phyloP scores from a whole-genome alignment of 208 protist species.

The Sergeia podlipaevii region DNA sequence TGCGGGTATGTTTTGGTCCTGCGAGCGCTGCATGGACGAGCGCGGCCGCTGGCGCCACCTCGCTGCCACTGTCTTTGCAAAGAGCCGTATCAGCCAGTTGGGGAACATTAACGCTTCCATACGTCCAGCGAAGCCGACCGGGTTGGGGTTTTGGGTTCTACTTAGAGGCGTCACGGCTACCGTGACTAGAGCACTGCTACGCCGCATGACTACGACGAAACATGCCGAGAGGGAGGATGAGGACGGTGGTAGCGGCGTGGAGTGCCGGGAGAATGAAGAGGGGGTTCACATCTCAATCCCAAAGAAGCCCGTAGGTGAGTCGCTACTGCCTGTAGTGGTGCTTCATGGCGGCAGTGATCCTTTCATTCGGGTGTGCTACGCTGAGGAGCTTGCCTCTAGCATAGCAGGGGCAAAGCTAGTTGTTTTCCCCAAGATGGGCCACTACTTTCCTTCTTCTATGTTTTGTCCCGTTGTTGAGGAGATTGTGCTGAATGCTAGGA shows the following conservation, averaged over 20 bases:
- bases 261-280: not conserved
- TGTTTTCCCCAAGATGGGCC: constrained; percentile 37
- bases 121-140: not conserved
- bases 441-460: constrained; percentile 32
- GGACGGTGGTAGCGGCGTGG: not conserved
- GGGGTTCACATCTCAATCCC: not conserved
- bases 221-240: no score
- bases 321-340: constrained; percentile 20
- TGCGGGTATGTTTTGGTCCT: constrained; percentile 21
- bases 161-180: not conserved
- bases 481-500: constrained; percentile 42
- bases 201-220: no score
- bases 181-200: no score
- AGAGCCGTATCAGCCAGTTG: constrained; percentile 16
- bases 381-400: constrained; percentile 14
- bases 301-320: not conserved
- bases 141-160: not conserved
- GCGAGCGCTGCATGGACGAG: constrained; percentile 19
- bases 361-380: constrained; percentile 26
- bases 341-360: constrained; percentile 36
- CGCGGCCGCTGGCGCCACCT: constrained; percentile 26
- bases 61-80: constrained; percentile 21
- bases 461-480: constrained; percentile 29
- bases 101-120: constrained; percentile 7
- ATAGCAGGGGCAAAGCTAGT: constrained; percentile 30